Conservation (phyloP, 495 filamentous ascomycete species). For the Collariella sp. region DNA sequence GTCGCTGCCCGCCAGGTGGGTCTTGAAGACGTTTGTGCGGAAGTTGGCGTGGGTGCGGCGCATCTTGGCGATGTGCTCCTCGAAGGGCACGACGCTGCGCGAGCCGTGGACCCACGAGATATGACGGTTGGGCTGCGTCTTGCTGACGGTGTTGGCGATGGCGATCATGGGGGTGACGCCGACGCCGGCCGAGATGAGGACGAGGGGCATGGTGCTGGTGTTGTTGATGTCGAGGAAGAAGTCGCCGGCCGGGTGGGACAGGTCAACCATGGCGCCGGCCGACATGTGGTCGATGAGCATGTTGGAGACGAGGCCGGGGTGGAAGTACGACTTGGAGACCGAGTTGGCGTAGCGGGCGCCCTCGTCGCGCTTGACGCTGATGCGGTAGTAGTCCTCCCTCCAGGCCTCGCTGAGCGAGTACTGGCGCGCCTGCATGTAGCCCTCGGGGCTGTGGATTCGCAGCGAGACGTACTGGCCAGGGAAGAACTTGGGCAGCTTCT, state of each 20-base stretch:
- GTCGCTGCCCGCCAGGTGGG: conserved; percentile 34
- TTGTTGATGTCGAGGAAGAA: conserved; percentile 51
- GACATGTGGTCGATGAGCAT: conserved; percentile 53
- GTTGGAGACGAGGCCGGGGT: conserved; percentile 62
- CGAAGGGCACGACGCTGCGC: conserved; percentile 44
- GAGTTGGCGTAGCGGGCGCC: conserved; percentile 41
- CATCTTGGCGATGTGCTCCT: conserved; percentile 41
- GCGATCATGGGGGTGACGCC: conserved; percentile 60
- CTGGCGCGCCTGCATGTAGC: conserved; percentile 56
- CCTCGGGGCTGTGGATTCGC: conserved; percentile 46
- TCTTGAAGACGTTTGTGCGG: conserved; percentile 35
- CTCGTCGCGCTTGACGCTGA: conserved; percentile 60
- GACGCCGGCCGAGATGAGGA: conserved; percentile 61
- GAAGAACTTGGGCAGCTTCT: conserved; percentile 49
- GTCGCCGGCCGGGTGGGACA: conserved; percentile 62
- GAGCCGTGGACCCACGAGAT: conserved; percentile 58
- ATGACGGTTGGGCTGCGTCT: conserved; percentile 34
- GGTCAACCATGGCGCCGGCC: conserved; percentile 50
- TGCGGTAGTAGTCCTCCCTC: conserved; percentile 51
- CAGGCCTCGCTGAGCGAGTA: conserved; percentile 63
- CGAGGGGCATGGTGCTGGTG: conserved; percentile 41
- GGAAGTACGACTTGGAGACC: conserved; percentile 25
- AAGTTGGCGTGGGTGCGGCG: conserved; percentile 27
- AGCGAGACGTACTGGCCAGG: conserved; percentile 67
- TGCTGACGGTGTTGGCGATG: conserved; percentile 53